Percentiles rank a stretch among this genome's conserved stretches.
Evolutionary conservation across 768 basidiomycete genomes (phyloP).

Genomic region (Holtermanniella nyarrowii): DNA sequence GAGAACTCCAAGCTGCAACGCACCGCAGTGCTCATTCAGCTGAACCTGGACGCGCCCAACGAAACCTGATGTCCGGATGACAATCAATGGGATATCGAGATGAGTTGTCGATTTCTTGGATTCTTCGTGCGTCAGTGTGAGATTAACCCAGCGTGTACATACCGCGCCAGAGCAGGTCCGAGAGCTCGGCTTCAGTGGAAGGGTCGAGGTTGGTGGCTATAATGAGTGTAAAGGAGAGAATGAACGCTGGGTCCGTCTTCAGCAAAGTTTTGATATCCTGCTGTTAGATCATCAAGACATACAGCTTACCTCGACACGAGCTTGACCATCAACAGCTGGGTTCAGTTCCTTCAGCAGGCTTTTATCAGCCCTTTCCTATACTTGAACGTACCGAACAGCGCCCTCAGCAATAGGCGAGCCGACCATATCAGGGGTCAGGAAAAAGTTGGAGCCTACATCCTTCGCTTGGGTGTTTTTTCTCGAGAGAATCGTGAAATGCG

Average conservation of each 20-base stretch:
- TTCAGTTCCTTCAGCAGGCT: slow-evolving; percentile 71
- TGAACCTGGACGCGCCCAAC: slow-evolving; percentile 80
- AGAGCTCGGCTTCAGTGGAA: slow-evolving; percentile 50
- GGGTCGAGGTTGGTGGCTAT: slow-evolving; percentile 72
- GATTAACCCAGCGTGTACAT: neutral
- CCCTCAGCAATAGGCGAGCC: slow-evolving; percentile 71
- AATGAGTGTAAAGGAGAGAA: slow-evolving; percentile 63
- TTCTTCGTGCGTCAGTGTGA: slow-evolving; percentile 28
- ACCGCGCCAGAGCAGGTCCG: slow-evolving; percentile 56
- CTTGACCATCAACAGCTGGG: slow-evolving; percentile 63
- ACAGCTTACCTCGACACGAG: slow-evolving; percentile 47
- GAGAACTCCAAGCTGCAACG: slow-evolving; percentile 26
- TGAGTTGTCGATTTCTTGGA: slow-evolving; percentile 50
- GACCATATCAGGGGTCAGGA: slow-evolving; percentile 67
- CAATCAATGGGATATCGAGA: slow-evolving; percentile 52
- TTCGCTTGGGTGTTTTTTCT: slow-evolving; percentile 51
- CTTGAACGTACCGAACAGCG: slow-evolving; percentile 49
- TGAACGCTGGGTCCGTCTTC: slow-evolving; percentile 48
- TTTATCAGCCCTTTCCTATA: neutral
- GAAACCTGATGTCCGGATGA: slow-evolving; percentile 78
- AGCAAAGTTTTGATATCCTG: slow-evolving; percentile 53
- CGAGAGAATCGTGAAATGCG: slow-evolving; percentile 89
- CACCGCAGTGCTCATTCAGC: slow-evolving; percentile 75
- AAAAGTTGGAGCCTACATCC: slow-evolving; percentile 95
- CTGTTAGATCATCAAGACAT: neutral